phyloP scores from a whole-genome alignment of 140 eudicot genomes.

The Senecio squalidus region DNA sequence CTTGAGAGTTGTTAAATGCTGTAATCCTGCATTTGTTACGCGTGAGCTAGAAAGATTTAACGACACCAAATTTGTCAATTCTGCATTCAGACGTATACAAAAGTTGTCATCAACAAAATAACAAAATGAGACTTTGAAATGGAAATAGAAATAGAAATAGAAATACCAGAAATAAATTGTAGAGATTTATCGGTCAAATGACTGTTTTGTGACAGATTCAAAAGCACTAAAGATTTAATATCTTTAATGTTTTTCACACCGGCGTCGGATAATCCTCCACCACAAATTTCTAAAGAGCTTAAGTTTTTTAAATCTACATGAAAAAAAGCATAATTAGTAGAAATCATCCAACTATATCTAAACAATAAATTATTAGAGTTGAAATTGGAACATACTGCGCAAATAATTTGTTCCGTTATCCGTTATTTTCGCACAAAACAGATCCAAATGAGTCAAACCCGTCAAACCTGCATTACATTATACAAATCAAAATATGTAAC shows the following conservation, averaged over 20 bases:
- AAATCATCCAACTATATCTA: background rate
- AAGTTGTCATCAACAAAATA: background rate
- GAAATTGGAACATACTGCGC: constrained; percentile 43
- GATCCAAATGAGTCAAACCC: constrained; percentile 86
- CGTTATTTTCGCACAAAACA: constrained; percentile 91
- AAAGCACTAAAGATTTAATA: constrained; percentile 61
- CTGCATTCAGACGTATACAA: constrained; percentile 34
- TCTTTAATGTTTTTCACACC: constrained; percentile 96
- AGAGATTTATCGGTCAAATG: constrained; percentile 74
- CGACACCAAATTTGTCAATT: constrained; percentile 72
- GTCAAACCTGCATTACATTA: constrained; percentile 65
- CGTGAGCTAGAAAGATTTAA: constrained; percentile 84
- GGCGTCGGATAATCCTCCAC: constrained; percentile 86
- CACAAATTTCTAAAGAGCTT: constrained; percentile 83
- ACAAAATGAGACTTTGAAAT: background rate
- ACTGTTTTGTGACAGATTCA: constrained; percentile 86
- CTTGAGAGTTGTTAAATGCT: constrained; percentile 59
- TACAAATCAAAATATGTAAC: background rate
- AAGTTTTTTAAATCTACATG: constrained; percentile 62
- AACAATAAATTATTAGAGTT: background rate
- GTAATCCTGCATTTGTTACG: constrained; percentile 66
- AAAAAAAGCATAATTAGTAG: background rate
- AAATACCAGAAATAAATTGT: constrained; percentile 82
- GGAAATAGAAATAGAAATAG: background rate
- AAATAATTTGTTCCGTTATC: constrained; percentile 73